Conservation (phyloP, 2,329 filamentous ascomycete species). For the Paradendryphiella salina region DNA sequence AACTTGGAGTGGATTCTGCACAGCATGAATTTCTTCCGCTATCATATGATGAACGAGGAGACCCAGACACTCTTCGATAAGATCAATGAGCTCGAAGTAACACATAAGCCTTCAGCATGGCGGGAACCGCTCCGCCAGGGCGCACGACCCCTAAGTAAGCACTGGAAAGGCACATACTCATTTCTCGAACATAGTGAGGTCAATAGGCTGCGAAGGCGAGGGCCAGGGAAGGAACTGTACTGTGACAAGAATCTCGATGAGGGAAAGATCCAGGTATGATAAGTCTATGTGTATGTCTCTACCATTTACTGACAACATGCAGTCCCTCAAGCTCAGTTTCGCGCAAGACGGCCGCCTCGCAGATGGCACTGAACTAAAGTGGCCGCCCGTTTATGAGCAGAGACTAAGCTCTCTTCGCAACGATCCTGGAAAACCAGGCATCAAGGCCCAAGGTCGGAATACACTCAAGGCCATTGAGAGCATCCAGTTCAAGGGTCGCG, state of each 20-base stretch:
- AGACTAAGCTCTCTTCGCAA: slow-evolving; percentile 44
- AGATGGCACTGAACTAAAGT: slow-evolving; percentile 28
- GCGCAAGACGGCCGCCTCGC: slow-evolving; percentile 7
- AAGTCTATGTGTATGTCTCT: neutral
- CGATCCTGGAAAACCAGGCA: slow-evolving; percentile 5
- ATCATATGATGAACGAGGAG: slow-evolving; percentile 50
- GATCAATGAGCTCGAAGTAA: slow-evolving; percentile 42
- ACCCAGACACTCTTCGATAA: slow-evolving; percentile 46
- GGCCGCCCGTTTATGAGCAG: slow-evolving; percentile 49
- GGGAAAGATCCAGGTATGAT: slow-evolving; percentile 34
- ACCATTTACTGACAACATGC: slow-evolving; percentile 15
- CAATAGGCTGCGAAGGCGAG: slow-evolving; percentile 25
- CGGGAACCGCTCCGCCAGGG: slow-evolving; percentile 41
- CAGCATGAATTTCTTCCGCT: slow-evolving; percentile 58
- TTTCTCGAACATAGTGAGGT: slow-evolving; percentile 41
- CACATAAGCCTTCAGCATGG: slow-evolving; percentile 52
- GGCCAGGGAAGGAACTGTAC: slow-evolving; percentile 20
- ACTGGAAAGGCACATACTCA: slow-evolving; percentile 58
- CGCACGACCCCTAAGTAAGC: slow-evolving; percentile 43
- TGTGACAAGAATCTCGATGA: slow-evolving; percentile 42
- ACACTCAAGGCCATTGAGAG: slow-evolving; percentile 12
- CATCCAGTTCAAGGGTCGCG: slow-evolving; percentile 47
- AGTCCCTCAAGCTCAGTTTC: slow-evolving; percentile 45
- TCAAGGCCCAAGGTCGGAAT: slow-evolving; percentile 17
- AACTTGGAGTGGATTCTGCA: slow-evolving; percentile 55